Evolutionary conservation across 2,329 filamentous ascomycete genomes (phyloP).

Genomic region (Penicillium frequentans): DNA sequence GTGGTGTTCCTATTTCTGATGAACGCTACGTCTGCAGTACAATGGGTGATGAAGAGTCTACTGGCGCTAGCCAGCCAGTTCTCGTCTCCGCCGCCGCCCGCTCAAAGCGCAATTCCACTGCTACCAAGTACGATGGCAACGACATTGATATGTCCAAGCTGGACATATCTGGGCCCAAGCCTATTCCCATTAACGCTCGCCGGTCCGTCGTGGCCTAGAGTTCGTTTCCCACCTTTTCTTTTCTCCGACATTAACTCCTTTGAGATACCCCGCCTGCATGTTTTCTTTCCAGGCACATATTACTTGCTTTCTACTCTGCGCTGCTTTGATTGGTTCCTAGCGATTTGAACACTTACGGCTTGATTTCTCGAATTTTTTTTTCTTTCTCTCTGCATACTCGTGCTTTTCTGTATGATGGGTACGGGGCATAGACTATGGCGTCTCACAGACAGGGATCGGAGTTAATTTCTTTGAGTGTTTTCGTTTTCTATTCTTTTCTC

Average conservation of each 20-base stretch:
- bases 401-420: conserved; percentile 10
- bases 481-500: conserved; percentile 5
- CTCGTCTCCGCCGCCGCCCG: conserved; percentile 23
- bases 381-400: neutral
- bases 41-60: conserved; percentile 30
- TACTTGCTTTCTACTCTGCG: neutral
- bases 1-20: conserved; percentile 44
- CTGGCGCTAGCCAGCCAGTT: conserved; percentile 22
- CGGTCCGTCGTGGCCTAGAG: conserved; percentile 38
- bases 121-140: conserved; percentile 26
- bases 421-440: conserved; percentile 27
- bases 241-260: neutral
- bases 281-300: conserved; percentile 5
- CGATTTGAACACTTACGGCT: conserved; percentile 6
- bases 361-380: neutral
- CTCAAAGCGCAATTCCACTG: conserved; percentile 15
- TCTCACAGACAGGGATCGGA: conserved; percentile 22
- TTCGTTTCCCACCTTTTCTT: neutral
- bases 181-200: conserved; percentile 39
- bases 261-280: conserved; percentile 16
- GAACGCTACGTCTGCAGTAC: conserved; percentile 44
- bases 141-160: conserved; percentile 36
- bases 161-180: conserved; percentile 36
- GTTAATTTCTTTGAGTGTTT: conserved; percentile 10
- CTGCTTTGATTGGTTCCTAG: neutral